Evolutionary conservation across 192 early-diverging fungal species (phyloP).

Genomic region (Rhizoclosmatium globosum): DNA sequence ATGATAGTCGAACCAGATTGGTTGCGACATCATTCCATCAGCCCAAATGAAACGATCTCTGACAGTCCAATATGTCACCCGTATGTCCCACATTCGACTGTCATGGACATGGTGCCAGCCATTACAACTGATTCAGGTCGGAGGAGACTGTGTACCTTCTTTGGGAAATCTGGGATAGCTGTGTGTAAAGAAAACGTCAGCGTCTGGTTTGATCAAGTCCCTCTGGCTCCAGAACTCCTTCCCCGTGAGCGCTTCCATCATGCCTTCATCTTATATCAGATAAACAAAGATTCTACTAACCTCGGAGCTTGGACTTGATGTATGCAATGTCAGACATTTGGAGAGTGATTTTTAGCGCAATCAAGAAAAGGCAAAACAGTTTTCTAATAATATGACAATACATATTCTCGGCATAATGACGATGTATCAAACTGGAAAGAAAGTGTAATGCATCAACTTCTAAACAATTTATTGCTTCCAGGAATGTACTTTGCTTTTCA

Average conservation of each 20-base stretch:
- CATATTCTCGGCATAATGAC: too few species aligned
- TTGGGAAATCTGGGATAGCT: slow-evolving; percentile 82
- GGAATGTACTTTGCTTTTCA: background rate
- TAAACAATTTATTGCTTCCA: too few species aligned
- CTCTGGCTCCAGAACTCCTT: background rate
- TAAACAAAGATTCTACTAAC: background rate
- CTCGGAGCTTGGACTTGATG: slow-evolving; percentile 50
- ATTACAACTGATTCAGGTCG: too few species aligned
- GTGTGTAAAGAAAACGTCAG: background rate
- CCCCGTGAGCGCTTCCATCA: background rate
- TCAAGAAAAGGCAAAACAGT: background rate
- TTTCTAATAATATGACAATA: too few species aligned
- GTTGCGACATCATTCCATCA: background rate
- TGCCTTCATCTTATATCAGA: background rate
- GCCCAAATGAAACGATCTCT: too few species aligned
- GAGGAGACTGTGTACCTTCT: slow-evolving; percentile 57
- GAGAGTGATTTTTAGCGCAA: background rate
- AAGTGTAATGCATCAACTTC: too few species aligned
- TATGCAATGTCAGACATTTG: slow-evolving; percentile 52
- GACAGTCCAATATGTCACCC: too few species aligned
- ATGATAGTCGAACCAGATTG: background rate
- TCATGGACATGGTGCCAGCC: too few species aligned
- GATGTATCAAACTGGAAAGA: too few species aligned
- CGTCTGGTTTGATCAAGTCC: background rate
- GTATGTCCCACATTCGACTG: too few species aligned